These are phyloP conservation scores for Leccinum disarticulatum DNA, from an alignment of 768 basidiomycete species.

Conservation along the genomic window DNA sequence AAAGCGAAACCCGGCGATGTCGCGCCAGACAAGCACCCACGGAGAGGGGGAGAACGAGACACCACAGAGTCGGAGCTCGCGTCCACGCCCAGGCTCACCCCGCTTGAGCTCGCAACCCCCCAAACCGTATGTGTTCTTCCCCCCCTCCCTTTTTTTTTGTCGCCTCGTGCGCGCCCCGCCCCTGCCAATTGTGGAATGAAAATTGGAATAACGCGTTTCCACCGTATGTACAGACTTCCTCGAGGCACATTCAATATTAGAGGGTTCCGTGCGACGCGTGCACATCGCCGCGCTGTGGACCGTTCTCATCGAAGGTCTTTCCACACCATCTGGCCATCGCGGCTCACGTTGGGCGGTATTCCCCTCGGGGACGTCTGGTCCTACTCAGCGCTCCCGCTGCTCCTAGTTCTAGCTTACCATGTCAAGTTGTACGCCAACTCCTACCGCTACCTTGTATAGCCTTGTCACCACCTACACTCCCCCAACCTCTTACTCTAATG, in stretches of 20 bases:
- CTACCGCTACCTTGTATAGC: slow-evolving; percentile 44
- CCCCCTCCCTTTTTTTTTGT: background rate
- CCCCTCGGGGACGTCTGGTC: slow-evolving; percentile 95
- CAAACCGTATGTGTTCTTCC: background rate
- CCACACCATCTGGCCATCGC: slow-evolving; percentile 82
- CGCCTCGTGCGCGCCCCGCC: background rate
- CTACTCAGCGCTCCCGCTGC: slow-evolving; percentile 50
- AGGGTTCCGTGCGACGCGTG: slow-evolving; percentile 46
- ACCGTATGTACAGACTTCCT: slow-evolving; percentile 57
- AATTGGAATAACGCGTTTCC: background rate
- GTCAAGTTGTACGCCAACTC: slow-evolving; percentile 41
- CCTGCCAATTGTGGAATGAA: background rate
- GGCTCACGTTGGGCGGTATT: slow-evolving; percentile 63
- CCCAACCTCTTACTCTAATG: slow-evolving; percentile 39
- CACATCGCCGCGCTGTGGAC: slow-evolving; percentile 81
- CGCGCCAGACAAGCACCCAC: background rate
- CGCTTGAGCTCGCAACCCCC: background rate
- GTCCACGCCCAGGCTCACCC: background rate
- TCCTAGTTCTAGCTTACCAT: slow-evolving; percentile 12
- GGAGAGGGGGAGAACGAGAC: background rate
- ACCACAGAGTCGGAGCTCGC: background rate
- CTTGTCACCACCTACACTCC: slow-evolving; percentile 35
- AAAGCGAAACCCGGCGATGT: background rate
- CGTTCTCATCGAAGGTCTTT: slow-evolving; percentile 76
- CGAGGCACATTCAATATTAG: slow-evolving; percentile 48